A percentile compares a stretch with the other conserved stretches of the same genome.
These are phyloP conservation scores for Candida freyschussii DNA, from an alignment of 1,139 yeast species.

Conservation along the genomic window DNA sequence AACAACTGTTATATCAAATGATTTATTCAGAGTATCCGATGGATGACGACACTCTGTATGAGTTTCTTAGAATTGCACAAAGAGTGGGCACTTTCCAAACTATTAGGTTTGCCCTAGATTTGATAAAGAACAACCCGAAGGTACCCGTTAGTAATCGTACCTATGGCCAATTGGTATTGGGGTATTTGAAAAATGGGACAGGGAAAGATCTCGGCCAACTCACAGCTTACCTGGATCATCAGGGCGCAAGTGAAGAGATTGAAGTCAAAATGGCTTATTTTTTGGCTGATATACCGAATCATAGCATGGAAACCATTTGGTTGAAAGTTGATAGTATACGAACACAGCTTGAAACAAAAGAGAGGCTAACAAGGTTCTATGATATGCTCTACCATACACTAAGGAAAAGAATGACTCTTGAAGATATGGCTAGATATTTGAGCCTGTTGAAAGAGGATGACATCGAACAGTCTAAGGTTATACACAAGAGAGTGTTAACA, in stretches of 20 bases:
- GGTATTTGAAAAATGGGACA: slow-evolving; percentile 14
- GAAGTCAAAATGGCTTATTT: slow-evolving; percentile 18
- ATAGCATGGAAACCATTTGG: slow-evolving; percentile 10
- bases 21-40: slow-evolving; percentile 22
- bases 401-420: slow-evolving; percentile 8
- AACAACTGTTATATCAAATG: slow-evolving; percentile 25
- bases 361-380: slow-evolving; percentile 9
- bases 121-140: slow-evolving; percentile 17
- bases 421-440: slow-evolving; percentile 10
- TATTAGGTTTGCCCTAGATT: slow-evolving; percentile 18
- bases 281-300: slow-evolving; percentile 5
- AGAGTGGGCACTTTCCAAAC: slow-evolving; percentile 19
- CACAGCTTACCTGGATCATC: slow-evolving; percentile 8
- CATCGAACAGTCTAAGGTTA: background rate
- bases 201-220: slow-evolving; percentile 11
- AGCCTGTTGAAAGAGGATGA: slow-evolving; percentile 11
- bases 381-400: slow-evolving; percentile 7
- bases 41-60: slow-evolving; percentile 17
- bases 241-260: slow-evolving; percentile 8
- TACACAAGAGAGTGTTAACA: slow-evolving; percentile 6
- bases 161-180: slow-evolving; percentile 14
- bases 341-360: slow-evolving; percentile 3
- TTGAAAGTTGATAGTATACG: slow-evolving; percentile 8
- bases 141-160: slow-evolving; percentile 18
- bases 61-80: slow-evolving; percentile 17